These are phyloP conservation scores for Paxillus rubicundulus DNA, from an alignment of 768 basidiomycete genomes.

Conservation along the genomic window DNA sequence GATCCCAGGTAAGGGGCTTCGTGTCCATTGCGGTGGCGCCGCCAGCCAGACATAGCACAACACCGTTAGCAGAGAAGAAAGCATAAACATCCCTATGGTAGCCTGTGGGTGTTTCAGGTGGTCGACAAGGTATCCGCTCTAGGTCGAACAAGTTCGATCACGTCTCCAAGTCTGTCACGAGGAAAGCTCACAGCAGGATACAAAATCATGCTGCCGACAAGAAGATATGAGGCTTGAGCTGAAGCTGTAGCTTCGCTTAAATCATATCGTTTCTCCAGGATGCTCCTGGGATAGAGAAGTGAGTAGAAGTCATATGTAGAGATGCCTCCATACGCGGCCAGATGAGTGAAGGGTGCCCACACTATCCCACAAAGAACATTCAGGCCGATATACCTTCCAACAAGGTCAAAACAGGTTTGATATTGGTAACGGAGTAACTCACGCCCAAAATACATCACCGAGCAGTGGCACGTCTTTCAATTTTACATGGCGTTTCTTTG, in stretches of 20 bases:
- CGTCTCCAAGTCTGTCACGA: background rate
- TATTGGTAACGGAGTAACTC: conserved; percentile 24
- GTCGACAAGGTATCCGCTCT: conserved; percentile 72
- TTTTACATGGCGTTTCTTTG: conserved; percentile 61
- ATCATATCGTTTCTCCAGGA: conserved; percentile 66
- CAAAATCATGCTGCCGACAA: conserved; percentile 64
- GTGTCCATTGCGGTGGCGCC: conserved; percentile 55
- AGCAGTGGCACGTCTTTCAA: conserved; percentile 59
- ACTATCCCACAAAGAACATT: conserved; percentile 75
- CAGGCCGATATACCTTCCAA: conserved; percentile 62
- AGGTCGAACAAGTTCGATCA: background rate
- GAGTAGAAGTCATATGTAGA: conserved; percentile 1
- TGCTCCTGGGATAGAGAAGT: conserved; percentile 46
- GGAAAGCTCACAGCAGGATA: conserved; percentile 59
- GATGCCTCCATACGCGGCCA: conserved; percentile 55
- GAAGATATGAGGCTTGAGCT: conserved; percentile 64
- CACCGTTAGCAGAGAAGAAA: conserved; percentile 60
- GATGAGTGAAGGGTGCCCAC: conserved; percentile 77
- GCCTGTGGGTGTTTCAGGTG: conserved; percentile 53
- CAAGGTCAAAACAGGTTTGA: conserved; percentile 3
- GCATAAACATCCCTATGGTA: conserved; percentile 53
- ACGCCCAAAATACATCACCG: conserved; percentile 81
- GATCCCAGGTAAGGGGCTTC: conserved; percentile 60
- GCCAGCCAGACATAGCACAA: conserved; percentile 66
- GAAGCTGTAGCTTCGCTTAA: conserved; percentile 61